phyloP scores from a whole-genome alignment of 176 grass and related monocot species.

The Oryza nivara region DNA sequence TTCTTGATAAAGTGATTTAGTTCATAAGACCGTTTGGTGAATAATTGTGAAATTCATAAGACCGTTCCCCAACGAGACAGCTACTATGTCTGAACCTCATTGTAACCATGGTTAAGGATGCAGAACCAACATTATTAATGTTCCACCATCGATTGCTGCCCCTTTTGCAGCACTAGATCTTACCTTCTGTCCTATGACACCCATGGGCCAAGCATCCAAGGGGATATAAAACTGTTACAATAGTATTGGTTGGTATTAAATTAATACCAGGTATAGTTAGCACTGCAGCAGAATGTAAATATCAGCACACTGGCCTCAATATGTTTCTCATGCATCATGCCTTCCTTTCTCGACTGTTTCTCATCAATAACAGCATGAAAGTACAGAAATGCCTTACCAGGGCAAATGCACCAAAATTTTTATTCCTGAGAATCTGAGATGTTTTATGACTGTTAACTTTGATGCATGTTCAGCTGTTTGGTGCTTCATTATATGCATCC shows the following conservation, averaged over 20 bases:
- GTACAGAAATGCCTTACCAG: background rate
- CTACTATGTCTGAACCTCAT: background rate
- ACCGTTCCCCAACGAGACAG: background rate
- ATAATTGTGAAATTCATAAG: background rate
- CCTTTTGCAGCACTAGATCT: background rate
- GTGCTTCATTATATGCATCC: background rate
- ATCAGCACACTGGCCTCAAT: background rate
- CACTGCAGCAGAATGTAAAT: background rate
- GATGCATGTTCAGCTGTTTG: background rate
- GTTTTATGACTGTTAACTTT: conserved; percentile 4
- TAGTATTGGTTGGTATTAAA: background rate
- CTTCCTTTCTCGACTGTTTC: background rate
- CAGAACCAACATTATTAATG: background rate
- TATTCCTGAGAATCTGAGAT: background rate
- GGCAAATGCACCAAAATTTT: background rate
- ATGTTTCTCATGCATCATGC: background rate
- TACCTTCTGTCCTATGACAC: background rate
- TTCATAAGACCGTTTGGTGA: background rate
- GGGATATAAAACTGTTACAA: background rate
- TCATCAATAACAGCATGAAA: background rate
- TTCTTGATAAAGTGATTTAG: conserved; percentile 15
- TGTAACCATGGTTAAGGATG: background rate
- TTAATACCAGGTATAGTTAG: background rate
- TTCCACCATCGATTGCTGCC: background rate
- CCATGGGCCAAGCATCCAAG: background rate